Conservation (phyloP, 148 eudicot genomes). For the Rhododendron simsii region DNA sequence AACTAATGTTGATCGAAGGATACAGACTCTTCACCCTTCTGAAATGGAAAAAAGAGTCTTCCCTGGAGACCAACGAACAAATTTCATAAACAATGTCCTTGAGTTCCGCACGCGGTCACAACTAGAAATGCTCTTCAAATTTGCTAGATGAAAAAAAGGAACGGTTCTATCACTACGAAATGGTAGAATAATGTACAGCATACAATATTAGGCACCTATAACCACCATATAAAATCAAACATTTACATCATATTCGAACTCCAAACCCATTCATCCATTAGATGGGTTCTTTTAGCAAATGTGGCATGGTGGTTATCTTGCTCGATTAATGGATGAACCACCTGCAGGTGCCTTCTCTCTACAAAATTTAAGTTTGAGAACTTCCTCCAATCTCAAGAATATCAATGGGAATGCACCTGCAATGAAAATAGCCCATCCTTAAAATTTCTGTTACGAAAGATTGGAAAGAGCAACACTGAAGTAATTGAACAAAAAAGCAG, state of each 20-base stretch:
- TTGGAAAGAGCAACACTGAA: neutral
- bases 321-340: slow-evolving; percentile 1
- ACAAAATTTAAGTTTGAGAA: slow-evolving; percentile 46
- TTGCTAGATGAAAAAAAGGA: neutral
- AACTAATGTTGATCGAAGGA: neutral
- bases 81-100: neutral
- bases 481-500: neutral
- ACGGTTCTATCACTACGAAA: neutral
- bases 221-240: neutral
- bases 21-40: neutral
- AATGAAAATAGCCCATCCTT: neutral
- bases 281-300: neutral
- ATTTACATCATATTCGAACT: neutral
- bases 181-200: neutral
- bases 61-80: neutral
- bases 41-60: neutral
- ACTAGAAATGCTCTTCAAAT: neutral
- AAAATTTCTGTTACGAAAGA: neutral
- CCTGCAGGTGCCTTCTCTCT: slow-evolving; percentile 25
- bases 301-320: neutral
- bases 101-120: neutral
- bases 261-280: neutral
- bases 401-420: slow-evolving; percentile 47
- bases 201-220: neutral
- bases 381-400: slow-evolving; percentile 56